Evolutionary conservation across 1,284 basidiomycete species (phyloP).

Genomic region (Limonomyces culmigenus): DNA sequence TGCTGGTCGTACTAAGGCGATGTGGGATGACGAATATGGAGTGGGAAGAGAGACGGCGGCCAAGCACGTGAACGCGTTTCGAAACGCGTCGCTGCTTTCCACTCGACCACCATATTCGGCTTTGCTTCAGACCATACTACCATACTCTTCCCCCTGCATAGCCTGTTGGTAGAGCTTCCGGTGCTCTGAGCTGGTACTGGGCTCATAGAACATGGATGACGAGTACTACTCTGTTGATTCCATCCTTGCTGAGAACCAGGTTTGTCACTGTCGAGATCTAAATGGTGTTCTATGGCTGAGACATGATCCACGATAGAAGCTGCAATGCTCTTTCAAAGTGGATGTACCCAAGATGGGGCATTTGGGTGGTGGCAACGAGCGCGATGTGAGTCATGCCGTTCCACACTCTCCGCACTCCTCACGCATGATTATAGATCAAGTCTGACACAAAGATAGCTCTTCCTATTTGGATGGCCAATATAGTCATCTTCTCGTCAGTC

Average conservation of each 20-base stretch:
- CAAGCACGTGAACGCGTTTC: conserved; percentile 4
- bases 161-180: conserved; percentile 1
- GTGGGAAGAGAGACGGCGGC: conserved; percentile 3
- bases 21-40: conserved; percentile 4
- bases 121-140: too few species aligned
- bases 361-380: conserved; percentile 67
- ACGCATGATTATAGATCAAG: conserved; percentile 38
- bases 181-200: conserved; percentile 1
- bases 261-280: conserved; percentile 12
- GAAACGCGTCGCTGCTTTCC: conserved; percentile 1
- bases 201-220: conserved; percentile 41
- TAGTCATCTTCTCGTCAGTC: conserved; percentile 66
- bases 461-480: conserved; percentile 78
- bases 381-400: conserved; percentile 37
- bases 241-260: conserved; percentile 83
- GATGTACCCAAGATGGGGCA: conserved; percentile 79
- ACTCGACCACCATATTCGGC: conserved; percentile 1
- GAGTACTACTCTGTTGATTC: conserved; percentile 82
- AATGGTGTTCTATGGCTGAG: neutral
- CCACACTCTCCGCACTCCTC: neutral
- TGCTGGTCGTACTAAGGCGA: too few species aligned
- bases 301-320: conserved; percentile 35
- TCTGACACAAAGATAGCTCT: conserved; percentile 57
- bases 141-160: too few species aligned
- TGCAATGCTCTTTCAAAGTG: conserved; percentile 78